Base-by-base conservation (phyloP, 768 basidiomycete genomes). In the Obba rivulosa region DNA sequence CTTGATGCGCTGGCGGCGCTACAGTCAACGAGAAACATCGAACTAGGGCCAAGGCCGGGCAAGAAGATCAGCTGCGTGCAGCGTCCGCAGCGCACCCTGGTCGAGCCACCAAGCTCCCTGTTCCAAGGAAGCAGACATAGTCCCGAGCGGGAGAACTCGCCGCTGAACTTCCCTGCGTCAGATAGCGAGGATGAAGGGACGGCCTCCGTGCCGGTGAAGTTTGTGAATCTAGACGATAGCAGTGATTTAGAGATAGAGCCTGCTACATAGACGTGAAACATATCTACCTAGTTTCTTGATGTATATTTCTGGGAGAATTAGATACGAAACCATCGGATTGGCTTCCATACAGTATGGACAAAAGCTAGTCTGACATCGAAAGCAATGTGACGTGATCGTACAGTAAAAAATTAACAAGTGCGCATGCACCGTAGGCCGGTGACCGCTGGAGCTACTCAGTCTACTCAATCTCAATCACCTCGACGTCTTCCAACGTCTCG, bases 31-130 rank as follows among this genome's bases (percentile, higher is more conserved):
- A 71, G 69, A 59, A 70, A 71, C 11, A 76, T 86, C 14, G 62
- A 67, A 10, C 75, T 90, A n/a, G 78, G 77, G 13, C 81, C 81
- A 3, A 68, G 77, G 43, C 81, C 83, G 16, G 85, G 87, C 9
- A 72, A 75, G 17, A 79, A 43, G 23, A 52, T 41, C n/a, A 51
- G 50, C 13, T 59, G 74, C 48, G 72, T 84, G 46, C 77, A 76
- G n/a, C 83, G 82, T 8, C 81, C 80, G 7, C 81, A 84, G 8
- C 58, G 69, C 8, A 59, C 65, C 14, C 69, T 69, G 34, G 62
- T 60, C 7, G 41, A 3, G 72, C 71, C 3, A 66, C 28, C 7
- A 31, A 13, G 28, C 28, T 31, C 28, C 28, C 63, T 53, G 28
- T 38, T 49, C 2, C 53, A 43, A 8, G 48, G 50, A 8, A 39